Evolutionary conservation across 2,329 filamentous ascomycete genomes (phyloP).

Genomic region (Mariannaea elegans): DNA sequence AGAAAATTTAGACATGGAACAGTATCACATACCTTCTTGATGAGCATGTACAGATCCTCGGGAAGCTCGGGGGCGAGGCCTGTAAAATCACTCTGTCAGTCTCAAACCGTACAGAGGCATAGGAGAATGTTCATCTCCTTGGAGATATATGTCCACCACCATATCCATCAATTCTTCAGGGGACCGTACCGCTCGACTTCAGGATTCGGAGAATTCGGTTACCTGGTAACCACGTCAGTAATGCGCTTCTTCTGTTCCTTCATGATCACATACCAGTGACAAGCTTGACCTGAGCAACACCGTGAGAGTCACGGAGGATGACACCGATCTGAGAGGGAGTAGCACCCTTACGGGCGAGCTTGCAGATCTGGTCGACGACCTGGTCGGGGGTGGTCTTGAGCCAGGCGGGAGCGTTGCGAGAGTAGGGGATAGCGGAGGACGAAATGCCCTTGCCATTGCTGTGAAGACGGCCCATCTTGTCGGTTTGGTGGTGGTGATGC

Average conservation of each 20-base stretch:
- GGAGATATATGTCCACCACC: conserved; percentile 40
- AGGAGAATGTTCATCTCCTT: conserved; percentile 38
- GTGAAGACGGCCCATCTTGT: conserved; percentile 96
- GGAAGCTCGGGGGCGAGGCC: conserved; percentile 98
- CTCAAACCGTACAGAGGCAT: conserved; percentile 89
- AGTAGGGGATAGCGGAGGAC: conserved; percentile 95
- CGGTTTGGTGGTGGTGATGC: conserved; percentile 52
- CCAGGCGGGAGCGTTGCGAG: conserved; percentile 90
- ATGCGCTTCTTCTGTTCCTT: not conserved
- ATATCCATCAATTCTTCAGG: conserved; percentile 43
- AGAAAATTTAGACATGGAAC: too few relatives aligned
- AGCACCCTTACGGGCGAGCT: conserved; percentile 98
- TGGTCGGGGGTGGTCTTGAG: conserved; percentile 98
- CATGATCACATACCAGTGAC: conserved; percentile 82
- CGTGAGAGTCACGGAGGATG: conserved; percentile 96
- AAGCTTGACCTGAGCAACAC: conserved; percentile 96
- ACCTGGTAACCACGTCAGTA: conserved; percentile 67
- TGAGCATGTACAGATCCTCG: conserved; percentile 99
- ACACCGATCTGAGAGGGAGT: conserved; percentile 99
- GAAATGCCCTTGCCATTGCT: conserved; percentile 99
- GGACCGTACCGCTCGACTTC: conserved; percentile 90
- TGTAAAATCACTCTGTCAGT: conserved; percentile 90
- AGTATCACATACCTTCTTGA: conserved; percentile 86
- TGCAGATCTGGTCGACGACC: conserved; percentile 99
- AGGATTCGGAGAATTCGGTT: conserved; percentile 99